These are phyloP conservation scores for Plasmodium adleri DNA, from an alignment of 169 alveolate species.

Conservation along the genomic window DNA sequence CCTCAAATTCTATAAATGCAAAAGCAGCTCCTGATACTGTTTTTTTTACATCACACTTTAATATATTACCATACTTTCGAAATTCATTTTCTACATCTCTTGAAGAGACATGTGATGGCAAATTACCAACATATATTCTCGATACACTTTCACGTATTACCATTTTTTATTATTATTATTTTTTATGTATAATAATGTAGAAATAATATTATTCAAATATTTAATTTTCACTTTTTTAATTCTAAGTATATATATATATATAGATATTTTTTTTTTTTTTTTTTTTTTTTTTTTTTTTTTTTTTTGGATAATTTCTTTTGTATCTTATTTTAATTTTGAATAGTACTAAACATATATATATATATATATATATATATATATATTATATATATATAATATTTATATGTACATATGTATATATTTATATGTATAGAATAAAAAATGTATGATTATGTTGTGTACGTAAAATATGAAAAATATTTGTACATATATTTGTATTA, in stretches of 20 bases:
- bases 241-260: not conserved
- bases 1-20: conserved; percentile 89
- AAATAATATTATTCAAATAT: not conserved
- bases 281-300: not conserved
- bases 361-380: not conserved
- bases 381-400: no score
- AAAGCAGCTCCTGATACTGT: conserved; percentile 86
- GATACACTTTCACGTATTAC: conserved; percentile 78
- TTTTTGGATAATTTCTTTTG: not conserved
- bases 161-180: conserved; percentile 23
- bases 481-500: not conserved
- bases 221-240: not conserved
- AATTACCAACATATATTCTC: conserved; percentile 88
- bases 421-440: not conserved
- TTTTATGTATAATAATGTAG: not conserved
- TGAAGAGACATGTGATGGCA: conserved; percentile 86
- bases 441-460: not conserved
- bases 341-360: not conserved
- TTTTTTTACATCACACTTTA: conserved; percentile 85
- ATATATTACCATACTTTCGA: conserved; percentile 85
- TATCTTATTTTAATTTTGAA: not conserved
- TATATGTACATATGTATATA: no score
- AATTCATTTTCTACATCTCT: conserved; percentile 88
- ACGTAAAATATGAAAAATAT: not conserved
- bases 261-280: no score